Percentiles rank a stretch among this genome's conserved stretches.
These are phyloP conservation scores for Acanthamoeba quina DNA, from an alignment of 208 protist genomes.

Conservation along the genomic window DNA sequence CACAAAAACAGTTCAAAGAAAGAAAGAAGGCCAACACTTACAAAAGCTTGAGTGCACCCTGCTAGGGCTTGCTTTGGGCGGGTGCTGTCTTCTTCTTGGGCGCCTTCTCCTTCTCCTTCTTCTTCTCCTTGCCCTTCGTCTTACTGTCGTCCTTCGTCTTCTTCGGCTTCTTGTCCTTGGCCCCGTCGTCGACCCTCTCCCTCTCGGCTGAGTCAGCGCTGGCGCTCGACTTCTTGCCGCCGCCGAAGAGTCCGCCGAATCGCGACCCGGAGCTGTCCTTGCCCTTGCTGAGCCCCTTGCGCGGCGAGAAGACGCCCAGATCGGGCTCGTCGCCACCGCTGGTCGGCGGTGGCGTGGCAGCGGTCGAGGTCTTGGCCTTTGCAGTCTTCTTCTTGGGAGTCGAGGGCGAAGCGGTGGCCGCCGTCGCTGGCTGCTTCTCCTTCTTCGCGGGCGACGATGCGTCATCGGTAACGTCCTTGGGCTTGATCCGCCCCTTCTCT, in stretches of 20 bases:
- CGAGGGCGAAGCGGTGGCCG: not conserved
- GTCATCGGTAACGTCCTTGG: not conserved
- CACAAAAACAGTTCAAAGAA: too few relatives aligned
- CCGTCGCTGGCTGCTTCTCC: not conserved
- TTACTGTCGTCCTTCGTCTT: constrained; percentile 12
- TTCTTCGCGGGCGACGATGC: not conserved
- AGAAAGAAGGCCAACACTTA: too few relatives aligned
- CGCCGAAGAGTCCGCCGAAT: not conserved
- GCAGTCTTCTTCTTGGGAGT: not conserved
- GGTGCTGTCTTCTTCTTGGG: not conserved
- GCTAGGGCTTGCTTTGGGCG: not conserved
- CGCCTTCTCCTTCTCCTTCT: constrained; percentile 34
- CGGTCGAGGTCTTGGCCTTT: not conserved
- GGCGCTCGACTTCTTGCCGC: not conserved
- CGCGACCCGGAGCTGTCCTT: not conserved
- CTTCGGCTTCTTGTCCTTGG: constrained; percentile 5
- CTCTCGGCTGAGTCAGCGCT: not conserved
- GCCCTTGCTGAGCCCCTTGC: not conserved
- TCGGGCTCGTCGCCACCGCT: not conserved
- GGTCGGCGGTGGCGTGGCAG: not conserved
- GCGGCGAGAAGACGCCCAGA: constrained; percentile 1
- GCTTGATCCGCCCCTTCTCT: not conserved
- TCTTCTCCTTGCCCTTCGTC: not conserved
- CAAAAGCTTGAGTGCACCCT: too few relatives aligned
- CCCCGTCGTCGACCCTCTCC: not conserved